phyloP scores from a whole-genome alignment of 1,284 basidiomycete genomes.

The Chalciporus sp. region DNA sequence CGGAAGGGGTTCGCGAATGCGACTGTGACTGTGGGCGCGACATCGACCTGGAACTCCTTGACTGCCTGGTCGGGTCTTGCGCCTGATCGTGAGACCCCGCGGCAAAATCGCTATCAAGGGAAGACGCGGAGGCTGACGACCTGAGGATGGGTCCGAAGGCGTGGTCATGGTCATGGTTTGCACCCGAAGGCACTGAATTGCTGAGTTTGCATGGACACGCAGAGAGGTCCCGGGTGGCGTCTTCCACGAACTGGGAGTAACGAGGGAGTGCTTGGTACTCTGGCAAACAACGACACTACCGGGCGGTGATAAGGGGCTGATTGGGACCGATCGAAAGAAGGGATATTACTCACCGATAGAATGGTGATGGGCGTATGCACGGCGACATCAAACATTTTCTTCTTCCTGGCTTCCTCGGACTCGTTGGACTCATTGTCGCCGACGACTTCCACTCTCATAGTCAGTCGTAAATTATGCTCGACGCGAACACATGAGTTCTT shows the following conservation, averaged over 20 bases:
- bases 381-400: slow-evolving; percentile 89
- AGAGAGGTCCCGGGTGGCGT: slow-evolving; percentile 32
- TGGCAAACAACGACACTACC: slow-evolving; percentile 78
- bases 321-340: neutral
- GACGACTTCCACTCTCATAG: slow-evolving; percentile 77
- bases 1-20: neutral
- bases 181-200: neutral
- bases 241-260: slow-evolving; percentile 53
- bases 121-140: slow-evolving; percentile 30
- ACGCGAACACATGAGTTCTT: slow-evolving; percentile 77
- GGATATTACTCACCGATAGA: slow-evolving; percentile 57
- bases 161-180: neutral
- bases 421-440: slow-evolving; percentile 47
- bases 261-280: slow-evolving; percentile 78
- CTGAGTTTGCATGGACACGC: slow-evolving; percentile 47
- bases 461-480: slow-evolving; percentile 80
- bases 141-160: slow-evolving; percentile 29
- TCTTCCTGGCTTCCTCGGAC: slow-evolving; percentile 54
- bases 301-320: neutral
- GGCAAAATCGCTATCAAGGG: slow-evolving; percentile 38
- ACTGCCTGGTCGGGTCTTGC: slow-evolving; percentile 9
- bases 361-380: slow-evolving; percentile 84
- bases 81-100: slow-evolving; percentile 23
- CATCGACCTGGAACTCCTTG: slow-evolving; percentile 2
- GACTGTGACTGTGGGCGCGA: neutral